These are phyloP conservation scores for Pyrenula aspistea DNA, from an alignment of 495 filamentous ascomycete species.

Conservation along the genomic window DNA sequence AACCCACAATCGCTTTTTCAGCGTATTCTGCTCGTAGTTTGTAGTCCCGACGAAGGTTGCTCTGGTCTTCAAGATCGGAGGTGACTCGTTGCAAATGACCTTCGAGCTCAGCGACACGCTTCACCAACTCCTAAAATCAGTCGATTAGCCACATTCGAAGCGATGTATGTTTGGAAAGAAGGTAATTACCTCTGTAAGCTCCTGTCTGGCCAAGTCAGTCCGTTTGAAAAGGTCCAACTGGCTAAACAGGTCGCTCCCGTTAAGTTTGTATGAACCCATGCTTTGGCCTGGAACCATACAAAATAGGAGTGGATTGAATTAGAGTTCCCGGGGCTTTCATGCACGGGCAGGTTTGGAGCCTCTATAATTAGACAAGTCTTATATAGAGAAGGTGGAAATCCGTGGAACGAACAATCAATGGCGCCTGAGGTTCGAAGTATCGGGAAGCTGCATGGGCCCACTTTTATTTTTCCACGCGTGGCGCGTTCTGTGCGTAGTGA, in stretches of 20 bases:
- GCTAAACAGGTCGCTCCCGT: background rate
- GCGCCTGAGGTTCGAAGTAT: background rate
- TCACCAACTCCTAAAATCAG: background rate
- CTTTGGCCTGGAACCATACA: too few relatives aligned
- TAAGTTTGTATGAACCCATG: background rate
- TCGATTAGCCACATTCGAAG: too few relatives aligned
- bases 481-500: too few relatives aligned
- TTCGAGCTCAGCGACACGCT: background rate
- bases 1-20: constrained; percentile 1
- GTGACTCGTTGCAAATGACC: background rate
- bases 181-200: background rate
- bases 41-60: background rate
- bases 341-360: background rate
- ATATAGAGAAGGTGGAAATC: too few relatives aligned
- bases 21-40: background rate
- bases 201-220: background rate
- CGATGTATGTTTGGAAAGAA: too few relatives aligned
- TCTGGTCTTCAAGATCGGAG: background rate
- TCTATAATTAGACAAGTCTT: background rate
- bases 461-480: background rate
- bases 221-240: background rate
- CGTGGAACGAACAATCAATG: too few relatives aligned
- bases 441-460: background rate
- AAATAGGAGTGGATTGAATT: too few relatives aligned
- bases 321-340: too few relatives aligned